Conservation (phyloP, 2,329 filamentous ascomycete genomes). For the Neopestalotiopsis rosae region DNA sequence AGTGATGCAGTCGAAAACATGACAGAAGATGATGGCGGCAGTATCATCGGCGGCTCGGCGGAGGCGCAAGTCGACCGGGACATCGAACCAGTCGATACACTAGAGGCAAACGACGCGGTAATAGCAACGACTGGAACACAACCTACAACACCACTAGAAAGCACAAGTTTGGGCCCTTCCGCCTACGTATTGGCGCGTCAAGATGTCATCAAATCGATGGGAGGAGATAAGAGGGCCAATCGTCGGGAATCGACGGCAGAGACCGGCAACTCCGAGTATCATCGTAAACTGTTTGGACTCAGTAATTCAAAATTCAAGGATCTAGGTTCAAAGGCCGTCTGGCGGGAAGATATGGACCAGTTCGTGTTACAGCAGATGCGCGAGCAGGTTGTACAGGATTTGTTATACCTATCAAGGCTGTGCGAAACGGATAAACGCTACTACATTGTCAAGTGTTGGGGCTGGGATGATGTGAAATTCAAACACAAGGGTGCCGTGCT, state of each 20-base stretch:
- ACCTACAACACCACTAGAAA: neutral
- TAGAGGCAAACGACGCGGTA: neutral
- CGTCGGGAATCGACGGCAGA: neutral
- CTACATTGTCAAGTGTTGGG: slow-evolving; percentile 48
- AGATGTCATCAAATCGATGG: slow-evolving; percentile 37
- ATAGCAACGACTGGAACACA: neutral
- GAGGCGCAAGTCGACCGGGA: neutral
- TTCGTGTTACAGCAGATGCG: slow-evolving; percentile 58
- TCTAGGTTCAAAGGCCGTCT: slow-evolving; percentile 37
- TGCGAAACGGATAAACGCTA: slow-evolving; percentile 34
- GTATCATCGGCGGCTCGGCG: neutral
- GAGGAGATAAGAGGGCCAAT: slow-evolving; percentile 8
- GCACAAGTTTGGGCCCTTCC: slow-evolving; percentile 27
- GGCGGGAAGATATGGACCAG: slow-evolving; percentile 61
- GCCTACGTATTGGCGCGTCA: slow-evolving; percentile 39
- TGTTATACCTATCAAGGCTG: slow-evolving; percentile 46
- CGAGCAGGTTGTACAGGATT: slow-evolving; percentile 47
- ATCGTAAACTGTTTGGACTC: slow-evolving; percentile 21
- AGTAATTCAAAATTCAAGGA: slow-evolving; percentile 22
- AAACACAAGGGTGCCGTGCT: slow-evolving; percentile 51
- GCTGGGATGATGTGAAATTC: slow-evolving; percentile 49
- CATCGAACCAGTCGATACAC: neutral
- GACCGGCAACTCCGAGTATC: slow-evolving; percentile 20
- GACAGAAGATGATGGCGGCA: neutral
- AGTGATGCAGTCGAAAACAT: neutral